phyloP scores from a whole-genome alignment of 2,329 filamentous ascomycete species.

The Penicillium expansum region DNA sequence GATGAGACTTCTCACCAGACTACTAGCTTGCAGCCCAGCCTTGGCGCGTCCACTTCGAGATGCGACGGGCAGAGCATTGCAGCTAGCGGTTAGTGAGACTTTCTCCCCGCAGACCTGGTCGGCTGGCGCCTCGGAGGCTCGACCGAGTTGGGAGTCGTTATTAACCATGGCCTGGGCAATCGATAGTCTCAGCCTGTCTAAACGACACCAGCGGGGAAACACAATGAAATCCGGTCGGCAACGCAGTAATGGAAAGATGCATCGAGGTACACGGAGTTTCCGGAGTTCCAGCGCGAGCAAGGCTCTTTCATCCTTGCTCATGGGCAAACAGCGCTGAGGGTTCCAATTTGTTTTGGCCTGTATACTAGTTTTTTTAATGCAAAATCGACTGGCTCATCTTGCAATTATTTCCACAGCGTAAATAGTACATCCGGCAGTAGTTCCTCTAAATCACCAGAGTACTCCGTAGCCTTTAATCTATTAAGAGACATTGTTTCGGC shows the following conservation, averaged over 20 bases:
- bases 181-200: conserved; percentile 42
- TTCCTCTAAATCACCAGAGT: background rate
- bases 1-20: conserved; percentile 50
- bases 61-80: conserved; percentile 55
- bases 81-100: conserved; percentile 48
- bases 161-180: conserved; percentile 48
- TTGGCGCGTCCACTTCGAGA: conserved; percentile 54
- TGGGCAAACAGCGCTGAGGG: conserved; percentile 31
- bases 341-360: conserved; percentile 16
- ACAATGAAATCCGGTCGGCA: conserved; percentile 33
- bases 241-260: conserved; percentile 35
- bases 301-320: conserved; percentile 20
- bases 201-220: conserved; percentile 30
- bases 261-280: conserved; percentile 41
- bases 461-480: background rate
- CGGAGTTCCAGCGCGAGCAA: conserved; percentile 36
- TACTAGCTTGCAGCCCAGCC: conserved; percentile 53
- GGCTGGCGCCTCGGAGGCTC: conserved; percentile 31
- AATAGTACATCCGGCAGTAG: background rate
- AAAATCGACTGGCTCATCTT: conserved; percentile 16
- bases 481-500: background rate
- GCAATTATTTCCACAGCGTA: background rate
- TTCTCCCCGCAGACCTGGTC: conserved; percentile 36
- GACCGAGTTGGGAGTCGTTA: conserved; percentile 45
- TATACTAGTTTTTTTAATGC: conserved; percentile 20